Evolutionary conservation across 768 basidiomycete species (phyloP).

Genomic region (Lentinula sp.): DNA sequence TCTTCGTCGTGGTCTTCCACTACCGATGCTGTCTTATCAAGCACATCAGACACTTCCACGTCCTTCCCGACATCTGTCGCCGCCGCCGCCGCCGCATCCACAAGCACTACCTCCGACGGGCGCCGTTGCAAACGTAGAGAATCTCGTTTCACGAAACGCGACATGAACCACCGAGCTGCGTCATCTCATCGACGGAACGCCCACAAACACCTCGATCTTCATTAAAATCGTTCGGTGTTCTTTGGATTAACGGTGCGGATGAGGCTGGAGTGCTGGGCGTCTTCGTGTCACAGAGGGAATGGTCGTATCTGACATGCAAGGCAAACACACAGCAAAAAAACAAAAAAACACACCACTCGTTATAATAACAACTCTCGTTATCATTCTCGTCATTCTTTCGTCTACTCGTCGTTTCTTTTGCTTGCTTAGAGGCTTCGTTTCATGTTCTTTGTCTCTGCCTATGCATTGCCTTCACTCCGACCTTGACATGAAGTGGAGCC

Average conservation of each 20-base stretch:
- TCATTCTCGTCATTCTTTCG: background rate
- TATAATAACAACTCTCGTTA: background rate
- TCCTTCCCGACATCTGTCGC: background rate
- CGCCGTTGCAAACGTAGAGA: background rate
- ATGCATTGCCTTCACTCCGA: background rate
- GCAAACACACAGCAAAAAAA: background rate
- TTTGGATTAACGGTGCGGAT: background rate
- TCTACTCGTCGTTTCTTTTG: background rate
- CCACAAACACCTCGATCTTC: background rate
- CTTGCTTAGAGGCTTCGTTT: background rate
- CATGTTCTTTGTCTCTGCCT: background rate
- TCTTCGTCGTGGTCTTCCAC: background rate
- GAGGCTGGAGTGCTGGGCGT: background rate
- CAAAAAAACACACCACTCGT: background rate
- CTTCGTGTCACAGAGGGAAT: background rate
- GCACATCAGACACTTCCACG: background rate
- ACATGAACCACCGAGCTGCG: background rate
- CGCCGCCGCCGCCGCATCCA: background rate
- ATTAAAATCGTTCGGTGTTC: background rate
- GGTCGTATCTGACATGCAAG: background rate
- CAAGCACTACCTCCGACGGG: background rate
- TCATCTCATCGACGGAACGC: background rate
- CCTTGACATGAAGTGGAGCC: background rate
- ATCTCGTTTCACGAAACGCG: background rate
- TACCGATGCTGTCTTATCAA: background rate